Evolutionary conservation across 2,329 filamentous ascomycete genomes (phyloP).

Genomic region (Graphium sp.): DNA sequence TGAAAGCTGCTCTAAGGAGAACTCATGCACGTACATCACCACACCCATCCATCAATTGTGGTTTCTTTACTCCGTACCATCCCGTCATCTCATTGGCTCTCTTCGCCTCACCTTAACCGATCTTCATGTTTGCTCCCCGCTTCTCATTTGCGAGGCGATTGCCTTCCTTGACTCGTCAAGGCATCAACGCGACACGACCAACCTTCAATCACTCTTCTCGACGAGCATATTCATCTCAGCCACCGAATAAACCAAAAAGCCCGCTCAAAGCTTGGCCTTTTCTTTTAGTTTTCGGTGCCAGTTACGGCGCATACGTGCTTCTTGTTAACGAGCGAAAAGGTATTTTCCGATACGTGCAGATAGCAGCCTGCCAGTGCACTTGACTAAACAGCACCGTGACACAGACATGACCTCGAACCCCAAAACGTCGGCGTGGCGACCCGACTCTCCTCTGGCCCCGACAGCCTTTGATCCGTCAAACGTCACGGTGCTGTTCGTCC

Average conservation of each 20-base stretch:
- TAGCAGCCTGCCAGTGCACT: not conserved
- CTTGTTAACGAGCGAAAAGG: conserved; percentile 32
- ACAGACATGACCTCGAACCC: conserved; percentile 3
- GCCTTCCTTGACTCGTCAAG: too few relatives aligned
- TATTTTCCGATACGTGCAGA: conserved; percentile 8
- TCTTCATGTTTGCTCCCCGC: too few relatives aligned
- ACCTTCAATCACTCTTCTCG: not conserved
- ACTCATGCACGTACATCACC: too few relatives aligned
- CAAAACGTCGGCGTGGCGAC: not conserved
- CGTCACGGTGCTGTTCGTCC: conserved; percentile 90
- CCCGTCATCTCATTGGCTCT: too few relatives aligned
- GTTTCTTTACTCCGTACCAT: too few relatives aligned
- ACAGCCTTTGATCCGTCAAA: conserved; percentile 15
- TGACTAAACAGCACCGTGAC: conserved; percentile 9
- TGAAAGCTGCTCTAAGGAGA: not conserved
- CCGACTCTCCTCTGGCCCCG: not conserved
- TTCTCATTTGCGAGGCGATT: too few relatives aligned
- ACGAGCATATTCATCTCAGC: conserved; percentile 1
- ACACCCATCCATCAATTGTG: too few relatives aligned
- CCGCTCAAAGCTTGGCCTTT: conserved; percentile 27
- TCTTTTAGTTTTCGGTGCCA: conserved; percentile 27
- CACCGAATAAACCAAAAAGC: conserved; percentile 3
- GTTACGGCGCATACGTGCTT: conserved; percentile 29
- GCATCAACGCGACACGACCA: conserved; percentile 2
- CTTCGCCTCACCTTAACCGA: too few relatives aligned